Evolutionary conservation across 768 basidiomycete genomes (phyloP).

Genomic region (Hydnum rufescens): DNA sequence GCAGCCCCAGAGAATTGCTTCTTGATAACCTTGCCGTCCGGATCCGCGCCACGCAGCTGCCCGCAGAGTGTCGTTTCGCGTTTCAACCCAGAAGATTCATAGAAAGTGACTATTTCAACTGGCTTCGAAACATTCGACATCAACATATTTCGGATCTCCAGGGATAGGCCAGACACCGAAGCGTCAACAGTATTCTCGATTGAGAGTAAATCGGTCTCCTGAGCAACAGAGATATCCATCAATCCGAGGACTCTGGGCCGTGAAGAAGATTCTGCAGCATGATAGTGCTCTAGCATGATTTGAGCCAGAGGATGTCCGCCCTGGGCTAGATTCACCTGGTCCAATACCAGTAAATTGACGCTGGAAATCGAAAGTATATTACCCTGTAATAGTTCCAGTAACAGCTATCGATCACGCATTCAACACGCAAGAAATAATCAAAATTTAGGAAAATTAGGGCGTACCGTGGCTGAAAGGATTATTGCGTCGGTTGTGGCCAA

Average conservation of each 20-base stretch:
- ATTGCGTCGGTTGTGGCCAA: too few relatives aligned
- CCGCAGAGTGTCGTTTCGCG: not conserved
- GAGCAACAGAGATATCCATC: not conserved
- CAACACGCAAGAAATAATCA: too few relatives aligned
- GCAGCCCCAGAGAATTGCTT: not conserved
- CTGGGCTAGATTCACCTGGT: not conserved
- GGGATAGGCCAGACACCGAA: not conserved
- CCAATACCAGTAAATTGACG: not conserved
- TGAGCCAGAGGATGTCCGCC: not conserved
- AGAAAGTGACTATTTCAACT: constrained; percentile 1
- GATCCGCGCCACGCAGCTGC: not conserved
- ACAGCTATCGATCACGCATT: too few relatives aligned
- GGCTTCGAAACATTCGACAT: not conserved
- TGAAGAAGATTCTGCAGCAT: not conserved
- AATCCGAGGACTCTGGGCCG: not conserved
- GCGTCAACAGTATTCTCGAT: not conserved
- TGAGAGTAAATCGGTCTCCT: not conserved
- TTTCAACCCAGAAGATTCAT: not conserved
- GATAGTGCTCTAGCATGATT: not conserved
- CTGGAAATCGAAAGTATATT: not conserved
- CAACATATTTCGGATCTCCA: not conserved
- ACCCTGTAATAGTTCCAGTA: not conserved
- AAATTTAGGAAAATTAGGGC: too few relatives aligned
- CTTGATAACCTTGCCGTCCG: not conserved
- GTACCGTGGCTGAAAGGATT: too few relatives aligned